Evolutionary conservation across 2,329 filamentous ascomycete genomes (phyloP).

Genomic region (Pyrenophora teres): DNA sequence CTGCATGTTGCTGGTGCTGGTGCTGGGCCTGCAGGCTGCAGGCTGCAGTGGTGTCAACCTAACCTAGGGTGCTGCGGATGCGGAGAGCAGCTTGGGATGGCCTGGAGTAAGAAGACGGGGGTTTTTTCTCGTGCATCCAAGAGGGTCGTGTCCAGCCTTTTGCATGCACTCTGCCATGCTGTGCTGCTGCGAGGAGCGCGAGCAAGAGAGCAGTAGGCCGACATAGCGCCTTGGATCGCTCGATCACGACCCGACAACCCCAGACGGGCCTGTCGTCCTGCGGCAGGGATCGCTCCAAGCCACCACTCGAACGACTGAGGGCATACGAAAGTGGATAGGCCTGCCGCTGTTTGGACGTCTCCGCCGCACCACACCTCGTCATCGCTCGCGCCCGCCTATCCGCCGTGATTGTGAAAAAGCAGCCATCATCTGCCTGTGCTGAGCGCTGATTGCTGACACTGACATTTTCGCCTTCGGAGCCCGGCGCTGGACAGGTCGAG

Average conservation of each 20-base stretch:
- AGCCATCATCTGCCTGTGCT: conserved; percentile 14
- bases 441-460: conserved; percentile 1
- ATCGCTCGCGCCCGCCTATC: conserved; percentile 25
- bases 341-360: conserved; percentile 21
- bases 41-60: conserved; percentile 2
- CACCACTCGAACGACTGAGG: conserved; percentile 35
- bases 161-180: too few relatives aligned
- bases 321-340: conserved; percentile 26
- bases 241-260: conserved; percentile 8
- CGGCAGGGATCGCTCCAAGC: conserved; percentile 35
- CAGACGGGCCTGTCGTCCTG: conserved; percentile 14
- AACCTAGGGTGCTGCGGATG: conserved; percentile 2
- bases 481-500: conserved; percentile 8
- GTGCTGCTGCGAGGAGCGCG: conserved; percentile 1
- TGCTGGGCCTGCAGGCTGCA: neutral
- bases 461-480: conserved; percentile 10
- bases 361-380: conserved; percentile 30
- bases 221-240: conserved; percentile 9
- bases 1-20: conserved; percentile 6
- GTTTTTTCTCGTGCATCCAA: too few relatives aligned
- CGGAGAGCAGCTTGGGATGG: conserved; percentile 1
- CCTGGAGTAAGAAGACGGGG: too few relatives aligned
- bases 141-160: too few relatives aligned
- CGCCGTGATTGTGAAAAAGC: conserved; percentile 22
- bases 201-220: neutral